Evolutionary conservation across 352 stramenopile species (phyloP), one percentile per base, ranked within the genome.

Genomic region (Pythium rishiriense): DNA sequence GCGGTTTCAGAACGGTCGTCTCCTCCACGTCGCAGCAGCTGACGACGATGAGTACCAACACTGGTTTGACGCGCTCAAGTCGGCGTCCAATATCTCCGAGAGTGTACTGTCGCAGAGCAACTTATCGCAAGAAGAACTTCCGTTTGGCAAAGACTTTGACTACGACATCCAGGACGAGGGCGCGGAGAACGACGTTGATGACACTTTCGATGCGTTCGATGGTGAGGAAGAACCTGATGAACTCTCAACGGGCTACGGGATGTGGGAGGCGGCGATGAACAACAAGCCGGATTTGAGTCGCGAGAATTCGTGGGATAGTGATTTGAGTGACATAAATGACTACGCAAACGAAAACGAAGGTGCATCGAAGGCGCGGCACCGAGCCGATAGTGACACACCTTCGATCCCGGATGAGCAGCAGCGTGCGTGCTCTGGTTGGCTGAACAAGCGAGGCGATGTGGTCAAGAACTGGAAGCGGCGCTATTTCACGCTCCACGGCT

Each of bases 391-490:
- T 46, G 66, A 81, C 63, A 50, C 35, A 29, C 50, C 66, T 2
- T 73, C 64, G 1, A 63, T 49, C 19, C 49, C 68, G 22, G 37
- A 43, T 17, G 76, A 56, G 41, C 63, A 76, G 33, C 62, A 61
- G 15, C 55, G 62, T 37, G 49, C 57, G 1, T 89, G 81, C 68
- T 73, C 74, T 3, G 85, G 86, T 0, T 94, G 86, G 86, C 65
- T 94, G 9, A 73, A 73, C 42, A 91, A 92, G 60, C 70, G 92
- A 74, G 81, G 82, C 7, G 73, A 68, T 1, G 76, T 68, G 12
- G 66, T 90, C 22, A 91, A 89, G 73, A 88, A 61, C 24, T 93
- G 84, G 82, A 90, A 92, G 62, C 73, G 69, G 0, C 79, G 83
- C 14, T 94, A 87, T 61, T 94, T 91, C 57, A 90, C 78, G 0